phyloP scores from a whole-genome alignment of 495 filamentous ascomycete species.

The Penicillium paradoxum region DNA sequence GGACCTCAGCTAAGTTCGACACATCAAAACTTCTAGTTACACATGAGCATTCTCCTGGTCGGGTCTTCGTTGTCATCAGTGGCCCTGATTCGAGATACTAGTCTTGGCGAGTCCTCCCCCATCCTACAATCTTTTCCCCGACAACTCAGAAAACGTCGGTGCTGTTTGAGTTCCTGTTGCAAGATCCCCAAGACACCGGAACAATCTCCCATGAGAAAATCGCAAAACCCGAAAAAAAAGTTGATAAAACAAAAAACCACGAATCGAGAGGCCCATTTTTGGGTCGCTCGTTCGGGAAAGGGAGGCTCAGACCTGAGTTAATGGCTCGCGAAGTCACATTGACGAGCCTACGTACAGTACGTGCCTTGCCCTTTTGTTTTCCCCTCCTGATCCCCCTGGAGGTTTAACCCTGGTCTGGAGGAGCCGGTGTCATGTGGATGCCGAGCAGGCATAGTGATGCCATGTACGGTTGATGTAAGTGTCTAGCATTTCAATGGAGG shows the following conservation, averaged over 20 bases:
- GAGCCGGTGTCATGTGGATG: conserved; percentile 1
- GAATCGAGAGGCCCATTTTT: neutral
- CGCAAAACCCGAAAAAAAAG: neutral
- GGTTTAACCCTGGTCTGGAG: conserved; percentile 5
- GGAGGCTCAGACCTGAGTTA: conserved; percentile 1
- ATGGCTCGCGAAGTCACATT: neutral
- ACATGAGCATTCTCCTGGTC: conserved; percentile 23
- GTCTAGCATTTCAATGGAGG: conserved; percentile 14
- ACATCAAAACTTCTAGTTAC: conserved; percentile 31
- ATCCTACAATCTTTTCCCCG: neutral
- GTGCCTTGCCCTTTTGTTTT: conserved; percentile 10
- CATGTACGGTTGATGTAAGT: conserved; percentile 20
- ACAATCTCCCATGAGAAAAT: neutral
- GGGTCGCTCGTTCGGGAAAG: neutral
- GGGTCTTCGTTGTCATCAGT: conserved; percentile 21
- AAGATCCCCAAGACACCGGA: neutral
- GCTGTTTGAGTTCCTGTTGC: neutral
- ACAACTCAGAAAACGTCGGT: conserved; percentile 1
- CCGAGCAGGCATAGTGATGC: conserved; percentile 3
- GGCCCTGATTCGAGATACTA: conserved; percentile 31
- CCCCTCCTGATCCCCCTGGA: neutral
- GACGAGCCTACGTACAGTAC: conserved; percentile 16
- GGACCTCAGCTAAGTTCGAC: conserved; percentile 46
- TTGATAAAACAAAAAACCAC: neutral
- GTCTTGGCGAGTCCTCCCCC: conserved; percentile 24